Conservation (phyloP, 139 green algal genomes). For the Picochlorum sp. region DNA sequence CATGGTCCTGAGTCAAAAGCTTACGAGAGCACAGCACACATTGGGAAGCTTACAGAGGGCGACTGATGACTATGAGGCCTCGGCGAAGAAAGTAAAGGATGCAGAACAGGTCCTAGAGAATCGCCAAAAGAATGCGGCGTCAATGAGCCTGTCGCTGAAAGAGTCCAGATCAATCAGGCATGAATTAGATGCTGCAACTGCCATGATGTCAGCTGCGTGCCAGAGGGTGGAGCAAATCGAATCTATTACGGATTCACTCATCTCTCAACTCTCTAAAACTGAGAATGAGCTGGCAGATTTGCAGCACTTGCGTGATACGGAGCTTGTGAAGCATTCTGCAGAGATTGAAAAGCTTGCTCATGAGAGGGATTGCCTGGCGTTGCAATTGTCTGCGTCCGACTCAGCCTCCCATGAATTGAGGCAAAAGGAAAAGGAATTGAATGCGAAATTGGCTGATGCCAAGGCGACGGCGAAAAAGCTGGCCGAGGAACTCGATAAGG, state of each 20-base stretch:
- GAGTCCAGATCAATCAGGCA: slow-evolving; percentile 3
- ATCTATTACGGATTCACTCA: slow-evolving; percentile 11
- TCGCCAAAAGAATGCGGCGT: background rate
- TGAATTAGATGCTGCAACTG: slow-evolving; percentile 14
- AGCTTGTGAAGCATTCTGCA: background rate
- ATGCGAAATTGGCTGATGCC: background rate
- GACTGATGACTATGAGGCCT: background rate
- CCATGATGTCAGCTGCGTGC: slow-evolving; percentile 18
- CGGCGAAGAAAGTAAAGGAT: slow-evolving; percentile 15
- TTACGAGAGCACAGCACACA: slow-evolving; percentile 5
- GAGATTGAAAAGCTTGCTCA: background rate
- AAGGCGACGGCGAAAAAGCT: background rate
- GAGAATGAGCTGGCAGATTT: slow-evolving; percentile 9
- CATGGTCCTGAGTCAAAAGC: slow-evolving; percentile 10
- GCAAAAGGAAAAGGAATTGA: background rate
- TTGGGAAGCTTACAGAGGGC: slow-evolving; percentile 5
- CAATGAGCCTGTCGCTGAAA: background rate
- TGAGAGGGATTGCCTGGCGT: background rate
- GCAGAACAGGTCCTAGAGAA: background rate
- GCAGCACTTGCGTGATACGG: background rate
- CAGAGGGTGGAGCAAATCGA: slow-evolving; percentile 26
- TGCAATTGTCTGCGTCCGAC: background rate
- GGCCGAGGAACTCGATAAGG: background rate
- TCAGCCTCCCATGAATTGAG: background rate
- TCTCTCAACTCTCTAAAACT: background rate